A percentile compares a stretch with the other conserved stretches of the same genome.
Conservation (phyloP, 2,329 filamentous ascomycete species). For the Cladosporium austrohemisphaericum region DNA sequence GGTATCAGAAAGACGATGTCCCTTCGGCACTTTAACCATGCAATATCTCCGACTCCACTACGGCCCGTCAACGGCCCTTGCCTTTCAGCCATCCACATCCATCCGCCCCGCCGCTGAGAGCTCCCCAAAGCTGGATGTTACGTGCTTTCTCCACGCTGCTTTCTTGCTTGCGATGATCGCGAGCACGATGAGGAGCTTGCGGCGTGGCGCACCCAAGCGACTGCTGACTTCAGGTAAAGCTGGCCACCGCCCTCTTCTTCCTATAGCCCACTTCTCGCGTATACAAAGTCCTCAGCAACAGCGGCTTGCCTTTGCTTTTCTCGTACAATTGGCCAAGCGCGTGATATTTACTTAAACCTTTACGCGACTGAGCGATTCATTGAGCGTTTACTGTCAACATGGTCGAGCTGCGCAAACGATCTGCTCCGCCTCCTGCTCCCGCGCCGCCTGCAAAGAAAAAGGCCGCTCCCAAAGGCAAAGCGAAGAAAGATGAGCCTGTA, state of each 20-base stretch:
- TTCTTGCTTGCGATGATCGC: constrained; percentile 6
- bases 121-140: constrained; percentile 1
- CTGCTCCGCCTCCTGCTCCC: constrained; percentile 49
- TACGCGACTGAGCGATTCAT: constrained; percentile 2
- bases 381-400: constrained; percentile 26
- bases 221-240: constrained; percentile 2
- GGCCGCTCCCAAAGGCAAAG: constrained; percentile 33
- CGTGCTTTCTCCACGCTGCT: neutral
- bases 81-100: neutral
- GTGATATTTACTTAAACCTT: neutral
- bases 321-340: neutral
- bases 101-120: constrained; percentile 1
- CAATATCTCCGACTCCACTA: too few relatives aligned
- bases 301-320: neutral
- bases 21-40: too few relatives aligned
- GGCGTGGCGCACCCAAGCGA: constrained; percentile 11
- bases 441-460: constrained; percentile 46
- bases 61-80: constrained; percentile 4
- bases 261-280: neutral
- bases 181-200: constrained; percentile 1
- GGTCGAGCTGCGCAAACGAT: constrained; percentile 62
- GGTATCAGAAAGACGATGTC: too few relatives aligned
- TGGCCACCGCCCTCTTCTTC: neutral
- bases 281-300: neutral
- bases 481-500: constrained; percentile 26